These are phyloP conservation scores for Anthoceros angustus DNA, from an alignment of 225 moss, liverwort and hornwort species.

Conservation along the genomic window DNA sequence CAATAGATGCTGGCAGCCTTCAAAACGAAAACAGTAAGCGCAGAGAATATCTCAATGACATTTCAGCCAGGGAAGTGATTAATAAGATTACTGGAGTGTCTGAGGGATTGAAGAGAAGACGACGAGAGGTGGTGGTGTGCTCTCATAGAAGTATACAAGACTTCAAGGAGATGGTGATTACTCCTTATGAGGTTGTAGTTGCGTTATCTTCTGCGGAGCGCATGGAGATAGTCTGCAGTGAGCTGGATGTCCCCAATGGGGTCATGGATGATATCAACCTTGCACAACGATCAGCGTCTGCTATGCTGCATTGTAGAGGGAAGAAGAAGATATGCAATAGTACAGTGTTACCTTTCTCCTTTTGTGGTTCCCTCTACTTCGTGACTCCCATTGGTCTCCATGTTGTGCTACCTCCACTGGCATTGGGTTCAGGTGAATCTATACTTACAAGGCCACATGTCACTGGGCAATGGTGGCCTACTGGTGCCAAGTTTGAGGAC, in stretches of 20 bases:
- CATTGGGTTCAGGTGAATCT: constrained; percentile 22
- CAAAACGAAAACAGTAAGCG: not conserved
- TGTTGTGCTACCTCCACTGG: constrained; percentile 78
- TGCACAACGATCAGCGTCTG: constrained; percentile 12
- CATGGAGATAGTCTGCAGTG: constrained; percentile 30
- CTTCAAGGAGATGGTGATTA: constrained; percentile 52
- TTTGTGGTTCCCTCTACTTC: constrained; percentile 64
- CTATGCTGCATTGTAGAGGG: constrained; percentile 12
- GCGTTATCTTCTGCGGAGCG: constrained; percentile 10
- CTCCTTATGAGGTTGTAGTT: constrained; percentile 47
- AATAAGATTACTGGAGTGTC: constrained; percentile 8
- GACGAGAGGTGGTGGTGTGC: constrained; percentile 49
- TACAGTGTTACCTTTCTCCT: constrained; percentile 44
- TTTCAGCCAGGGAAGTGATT: not conserved
- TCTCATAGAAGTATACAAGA: constrained; percentile 17
- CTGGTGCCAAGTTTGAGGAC: constrained; percentile 14
- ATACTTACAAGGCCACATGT: constrained; percentile 7
- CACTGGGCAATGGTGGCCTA: constrained; percentile 19
- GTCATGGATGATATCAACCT: constrained; percentile 40
- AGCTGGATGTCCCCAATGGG: constrained; percentile 27
- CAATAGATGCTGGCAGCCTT: not conserved
- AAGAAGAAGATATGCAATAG: constrained; percentile 26
- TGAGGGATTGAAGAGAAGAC: constrained; percentile 28
- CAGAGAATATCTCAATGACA: not conserved
- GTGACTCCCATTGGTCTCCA: constrained; percentile 62